Evolutionary conservation across 495 filamentous ascomycete species (phyloP).

Genomic region (Cercophora samala): DNA sequence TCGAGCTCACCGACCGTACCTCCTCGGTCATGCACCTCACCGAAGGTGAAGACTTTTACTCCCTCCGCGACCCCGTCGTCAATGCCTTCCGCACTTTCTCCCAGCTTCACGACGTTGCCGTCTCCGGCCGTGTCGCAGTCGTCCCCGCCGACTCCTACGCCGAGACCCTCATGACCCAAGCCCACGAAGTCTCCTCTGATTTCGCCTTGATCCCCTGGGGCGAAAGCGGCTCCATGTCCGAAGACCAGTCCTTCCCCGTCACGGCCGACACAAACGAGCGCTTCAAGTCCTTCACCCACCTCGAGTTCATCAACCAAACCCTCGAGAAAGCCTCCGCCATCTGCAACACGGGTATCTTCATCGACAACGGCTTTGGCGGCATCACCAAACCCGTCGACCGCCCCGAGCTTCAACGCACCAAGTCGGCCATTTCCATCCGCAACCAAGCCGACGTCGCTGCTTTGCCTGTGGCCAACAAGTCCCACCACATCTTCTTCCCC

Average conservation of each 20-base stretch:
- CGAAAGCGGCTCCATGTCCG: conserved; percentile 70
- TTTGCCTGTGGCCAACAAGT: conserved; percentile 56
- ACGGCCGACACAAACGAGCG: conserved; percentile 43
- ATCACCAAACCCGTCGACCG: conserved; percentile 35
- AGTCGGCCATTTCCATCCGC: conserved; percentile 58
- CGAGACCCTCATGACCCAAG: conserved; percentile 65
- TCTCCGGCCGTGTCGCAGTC: conserved; percentile 74
- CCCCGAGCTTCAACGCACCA: conserved; percentile 42
- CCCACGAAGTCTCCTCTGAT: conserved; percentile 66
- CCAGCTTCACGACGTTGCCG: conserved; percentile 76
- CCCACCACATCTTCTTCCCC: conserved; percentile 83
- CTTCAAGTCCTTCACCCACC: conserved; percentile 53
- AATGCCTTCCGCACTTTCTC: conserved; percentile 90
- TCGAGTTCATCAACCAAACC: conserved; percentile 62
- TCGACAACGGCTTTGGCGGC: conserved; percentile 70
- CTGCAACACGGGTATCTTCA: conserved; percentile 75
- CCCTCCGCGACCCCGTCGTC: conserved; percentile 77
- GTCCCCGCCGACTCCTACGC: conserved; percentile 75
- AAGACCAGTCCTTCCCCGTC: conserved; percentile 49
- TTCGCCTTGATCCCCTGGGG: conserved; percentile 90
- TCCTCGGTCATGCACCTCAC: conserved; percentile 95
- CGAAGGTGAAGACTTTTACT: conserved; percentile 68
- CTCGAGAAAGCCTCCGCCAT: conserved; percentile 50
- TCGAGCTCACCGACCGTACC: conserved; percentile 88
- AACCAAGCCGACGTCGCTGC: conserved; percentile 46